phyloP scores from a whole-genome alignment of 2,329 filamentous ascomycete species.

The Fusarium gaditjirri region DNA sequence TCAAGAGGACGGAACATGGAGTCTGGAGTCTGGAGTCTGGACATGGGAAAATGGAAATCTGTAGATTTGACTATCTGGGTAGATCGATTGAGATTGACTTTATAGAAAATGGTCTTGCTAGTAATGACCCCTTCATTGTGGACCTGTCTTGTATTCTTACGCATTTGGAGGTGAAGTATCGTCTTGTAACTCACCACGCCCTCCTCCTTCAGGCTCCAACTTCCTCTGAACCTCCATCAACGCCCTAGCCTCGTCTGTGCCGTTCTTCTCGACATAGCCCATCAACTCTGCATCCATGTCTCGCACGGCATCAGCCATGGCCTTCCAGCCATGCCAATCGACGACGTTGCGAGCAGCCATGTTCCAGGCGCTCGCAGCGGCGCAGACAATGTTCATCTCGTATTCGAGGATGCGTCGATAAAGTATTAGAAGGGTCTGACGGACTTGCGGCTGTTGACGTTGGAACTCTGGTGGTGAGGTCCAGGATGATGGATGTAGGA shows the following conservation, averaged over 20 bases:
- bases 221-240: slow-evolving; percentile 33
- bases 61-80: slow-evolving; percentile 9
- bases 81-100: not conserved
- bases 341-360: slow-evolving; percentile 51
- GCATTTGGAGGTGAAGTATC: not conserved
- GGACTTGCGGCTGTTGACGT: slow-evolving; percentile 30
- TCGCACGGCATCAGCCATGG: slow-evolving; percentile 43
- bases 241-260: slow-evolving; percentile 24
- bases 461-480: slow-evolving; percentile 40
- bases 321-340: slow-evolving; percentile 47
- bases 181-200: slow-evolving; percentile 1
- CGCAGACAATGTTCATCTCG: slow-evolving; percentile 55
- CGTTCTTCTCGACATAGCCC: slow-evolving; percentile 36
- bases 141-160: not conserved
- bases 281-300: slow-evolving; percentile 44
- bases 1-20: slow-evolving; percentile 1
- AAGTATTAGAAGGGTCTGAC: slow-evolving; percentile 42
- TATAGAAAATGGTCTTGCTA: slow-evolving; percentile 1
- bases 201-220: slow-evolving; percentile 25
- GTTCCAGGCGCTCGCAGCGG: slow-evolving; percentile 52
- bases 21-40: slow-evolving; percentile 1
- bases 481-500: slow-evolving; percentile 42
- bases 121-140: not conserved
- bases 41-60: not conserved
- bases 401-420: slow-evolving; percentile 51